Evolutionary conservation across 2,329 filamentous ascomycete genomes (phyloP).

Genomic region (Chaetomium sp.): DNA sequence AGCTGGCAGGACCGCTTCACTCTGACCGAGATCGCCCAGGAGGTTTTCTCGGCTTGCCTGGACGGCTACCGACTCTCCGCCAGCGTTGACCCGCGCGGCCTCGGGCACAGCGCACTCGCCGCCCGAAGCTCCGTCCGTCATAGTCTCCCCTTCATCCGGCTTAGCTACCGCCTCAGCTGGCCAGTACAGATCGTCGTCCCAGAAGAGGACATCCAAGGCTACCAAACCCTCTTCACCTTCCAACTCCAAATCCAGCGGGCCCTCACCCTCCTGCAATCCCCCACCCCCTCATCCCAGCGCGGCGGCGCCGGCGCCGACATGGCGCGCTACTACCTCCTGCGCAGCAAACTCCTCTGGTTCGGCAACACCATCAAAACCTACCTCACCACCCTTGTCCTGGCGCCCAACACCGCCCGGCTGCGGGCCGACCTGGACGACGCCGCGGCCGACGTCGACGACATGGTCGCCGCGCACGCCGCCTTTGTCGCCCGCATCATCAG

Average conservation of each 20-base stretch:
- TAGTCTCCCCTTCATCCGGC: constrained; percentile 62
- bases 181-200: constrained; percentile 72
- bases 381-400: constrained; percentile 71
- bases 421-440: constrained; percentile 53
- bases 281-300: constrained; percentile 41
- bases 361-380: constrained; percentile 74
- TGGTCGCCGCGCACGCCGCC: constrained; percentile 69
- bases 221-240: constrained; percentile 73
- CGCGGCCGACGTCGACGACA: constrained; percentile 74
- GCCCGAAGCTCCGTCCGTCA: constrained; percentile 61
- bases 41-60: constrained; percentile 63
- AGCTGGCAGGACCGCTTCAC: constrained; percentile 81
- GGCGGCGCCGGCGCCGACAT: constrained; percentile 37
- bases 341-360: constrained; percentile 77
- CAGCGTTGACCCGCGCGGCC: constrained; percentile 47
- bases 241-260: constrained; percentile 77
- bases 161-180: constrained; percentile 70
- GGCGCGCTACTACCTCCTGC: constrained; percentile 60
- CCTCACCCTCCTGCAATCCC: constrained; percentile 64
- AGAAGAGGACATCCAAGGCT: constrained; percentile 62
- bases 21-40: constrained; percentile 75
- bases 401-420: constrained; percentile 61
- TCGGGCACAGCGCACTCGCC: constrained; percentile 45
- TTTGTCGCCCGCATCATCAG: constrained; percentile 66
- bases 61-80: constrained; percentile 66